phyloP scores from a whole-genome alignment of 768 basidiomycete species.

The Inosperma sp. region DNA sequence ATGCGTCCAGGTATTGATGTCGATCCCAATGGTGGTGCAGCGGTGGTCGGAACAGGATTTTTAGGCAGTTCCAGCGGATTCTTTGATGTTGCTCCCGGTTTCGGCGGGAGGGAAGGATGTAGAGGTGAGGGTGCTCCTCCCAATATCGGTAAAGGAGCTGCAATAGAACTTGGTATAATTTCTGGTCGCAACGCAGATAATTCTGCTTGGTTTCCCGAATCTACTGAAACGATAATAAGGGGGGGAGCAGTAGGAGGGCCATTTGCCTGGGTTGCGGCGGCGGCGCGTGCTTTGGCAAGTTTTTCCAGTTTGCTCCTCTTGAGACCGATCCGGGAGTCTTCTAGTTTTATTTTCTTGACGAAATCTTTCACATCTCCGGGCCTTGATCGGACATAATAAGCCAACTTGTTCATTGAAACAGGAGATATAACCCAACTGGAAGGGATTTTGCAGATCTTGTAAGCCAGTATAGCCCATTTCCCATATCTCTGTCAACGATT shows the following conservation, averaged over 20 bases:
- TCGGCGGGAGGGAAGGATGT: slow-evolving; percentile 70
- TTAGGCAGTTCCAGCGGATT: slow-evolving; percentile 24
- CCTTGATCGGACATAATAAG: slow-evolving; percentile 30
- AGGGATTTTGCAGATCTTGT: slow-evolving; percentile 57
- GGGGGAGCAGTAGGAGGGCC: slow-evolving; percentile 7
- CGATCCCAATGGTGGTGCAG: slow-evolving; percentile 20
- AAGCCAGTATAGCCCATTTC: slow-evolving; percentile 71
- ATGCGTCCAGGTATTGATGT: slow-evolving; percentile 25
- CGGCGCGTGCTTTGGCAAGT: slow-evolving; percentile 27
- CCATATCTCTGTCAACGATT: slow-evolving; percentile 77
- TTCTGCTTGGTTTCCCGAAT: slow-evolving; percentile 13
- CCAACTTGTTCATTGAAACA: not conserved
- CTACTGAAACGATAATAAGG: slow-evolving; percentile 10
- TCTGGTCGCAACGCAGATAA: slow-evolving; percentile 7
- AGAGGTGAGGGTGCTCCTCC: slow-evolving; percentile 42
- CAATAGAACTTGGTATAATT: slow-evolving; percentile 9
- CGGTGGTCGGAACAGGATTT: slow-evolving; percentile 18
- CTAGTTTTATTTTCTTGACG: slow-evolving; percentile 62
- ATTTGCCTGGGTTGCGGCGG: slow-evolving; percentile 20
- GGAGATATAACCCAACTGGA: slow-evolving; percentile 46
- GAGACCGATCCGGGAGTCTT: slow-evolving; percentile 58
- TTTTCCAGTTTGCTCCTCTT: slow-evolving; percentile 39
- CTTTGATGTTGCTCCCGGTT: slow-evolving; percentile 48
- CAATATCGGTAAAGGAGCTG: slow-evolving; percentile 30
- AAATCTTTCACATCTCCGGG: slow-evolving; percentile 74